Conservation (phyloP, 2,329 filamentous ascomycete species). For the Fusarium praegraminearum region DNA sequence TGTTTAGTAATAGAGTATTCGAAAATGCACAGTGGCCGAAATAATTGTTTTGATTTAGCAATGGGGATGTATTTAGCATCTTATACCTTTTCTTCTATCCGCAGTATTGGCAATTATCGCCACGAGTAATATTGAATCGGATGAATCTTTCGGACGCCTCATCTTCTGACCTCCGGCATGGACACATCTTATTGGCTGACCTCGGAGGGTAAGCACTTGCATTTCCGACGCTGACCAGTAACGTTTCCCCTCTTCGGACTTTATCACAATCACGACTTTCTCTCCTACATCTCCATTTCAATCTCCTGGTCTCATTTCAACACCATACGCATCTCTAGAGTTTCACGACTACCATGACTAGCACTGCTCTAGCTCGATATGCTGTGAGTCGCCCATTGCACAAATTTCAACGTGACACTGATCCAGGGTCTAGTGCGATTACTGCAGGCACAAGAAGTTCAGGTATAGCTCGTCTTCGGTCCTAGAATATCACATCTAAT, state of each 20-base stretch:
- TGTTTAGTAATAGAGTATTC: not conserved
- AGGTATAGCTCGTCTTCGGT: not conserved
- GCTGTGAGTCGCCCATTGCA: not conserved
- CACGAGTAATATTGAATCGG: not conserved
- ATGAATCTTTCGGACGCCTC: not conserved
- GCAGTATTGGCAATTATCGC: not conserved
- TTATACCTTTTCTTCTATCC: not conserved
- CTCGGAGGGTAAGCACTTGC: not conserved
- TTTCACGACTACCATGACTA: not conserved
- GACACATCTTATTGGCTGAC: not conserved
- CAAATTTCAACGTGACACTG: not conserved
- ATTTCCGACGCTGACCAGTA: constrained; percentile 1
- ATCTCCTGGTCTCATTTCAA: not conserved
- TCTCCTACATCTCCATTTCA: too few relatives aligned
- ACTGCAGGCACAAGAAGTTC: constrained; percentile 16
- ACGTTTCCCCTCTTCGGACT: not conserved
- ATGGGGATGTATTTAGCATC: not conserved
- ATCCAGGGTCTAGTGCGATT: not conserved
- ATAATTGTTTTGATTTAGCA: not conserved
- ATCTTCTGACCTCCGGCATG: not conserved
- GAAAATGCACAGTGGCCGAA: too few relatives aligned
- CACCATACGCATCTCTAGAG: not conserved
- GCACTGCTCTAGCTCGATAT: not conserved
- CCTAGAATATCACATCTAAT: not conserved
- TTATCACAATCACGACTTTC: not conserved